Percentiles rank a stretch among this genome's conserved stretches.
Evolutionary conservation across 2,329 filamentous ascomycete genomes (phyloP).

Genomic region (Xylaria sp.): DNA sequence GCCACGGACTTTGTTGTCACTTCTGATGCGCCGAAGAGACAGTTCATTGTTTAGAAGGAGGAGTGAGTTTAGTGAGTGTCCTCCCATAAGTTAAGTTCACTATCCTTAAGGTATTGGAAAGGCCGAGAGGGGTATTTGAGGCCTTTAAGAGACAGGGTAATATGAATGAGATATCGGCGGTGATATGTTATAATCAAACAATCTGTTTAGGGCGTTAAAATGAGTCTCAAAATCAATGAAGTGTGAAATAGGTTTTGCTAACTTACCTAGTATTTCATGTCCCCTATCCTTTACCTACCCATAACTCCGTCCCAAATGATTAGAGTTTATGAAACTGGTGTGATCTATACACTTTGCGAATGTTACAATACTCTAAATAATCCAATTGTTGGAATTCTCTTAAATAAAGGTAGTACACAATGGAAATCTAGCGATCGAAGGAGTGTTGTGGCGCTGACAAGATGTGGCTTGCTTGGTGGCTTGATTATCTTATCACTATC

Average conservation of each 20-base stretch:
- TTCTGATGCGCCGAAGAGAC: conserved; percentile 1
- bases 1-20: conserved; percentile 3
- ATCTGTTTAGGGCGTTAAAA: neutral
- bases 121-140: neutral
- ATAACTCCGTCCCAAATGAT: neutral
- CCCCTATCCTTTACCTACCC: neutral
- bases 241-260: neutral
- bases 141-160: neutral
- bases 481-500: conserved; percentile 14
- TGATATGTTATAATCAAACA: neutral
- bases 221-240: neutral
- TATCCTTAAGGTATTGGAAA: neutral
- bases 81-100: conserved; percentile 8
- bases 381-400: neutral
- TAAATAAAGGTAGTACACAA: too few species aligned
- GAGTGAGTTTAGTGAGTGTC: neutral
- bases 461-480: conserved; percentile 7
- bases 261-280: neutral
- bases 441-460: conserved; percentile 2
- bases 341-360: neutral
- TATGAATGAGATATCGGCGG: neutral
- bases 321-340: too few species aligned
- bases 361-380: too few species aligned
- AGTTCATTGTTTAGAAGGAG: conserved; percentile 12
- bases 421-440: neutral